A percentile compares a stretch with the other conserved stretches of the same genome.
Evolutionary conservation across 805 yeast genomes (phyloP).

Genomic region (Trichomonascus vanleenenianus): DNA sequence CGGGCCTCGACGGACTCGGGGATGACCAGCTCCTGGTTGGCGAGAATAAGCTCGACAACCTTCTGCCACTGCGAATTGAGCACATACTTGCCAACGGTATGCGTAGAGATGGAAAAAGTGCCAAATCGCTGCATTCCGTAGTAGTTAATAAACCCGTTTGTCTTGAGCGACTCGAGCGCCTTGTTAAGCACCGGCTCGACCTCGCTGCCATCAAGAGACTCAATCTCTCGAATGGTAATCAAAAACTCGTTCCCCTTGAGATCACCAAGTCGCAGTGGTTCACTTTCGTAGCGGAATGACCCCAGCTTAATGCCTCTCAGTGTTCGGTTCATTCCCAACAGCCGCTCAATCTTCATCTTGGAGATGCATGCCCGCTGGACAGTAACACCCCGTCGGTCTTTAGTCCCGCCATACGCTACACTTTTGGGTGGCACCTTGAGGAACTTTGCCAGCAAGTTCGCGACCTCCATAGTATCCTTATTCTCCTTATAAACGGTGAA

Average conservation of each 20-base stretch:
- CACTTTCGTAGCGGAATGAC: constrained; percentile 59
- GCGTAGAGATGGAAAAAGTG: constrained; percentile 89
- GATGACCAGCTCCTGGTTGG: constrained; percentile 77
- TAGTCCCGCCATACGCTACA: constrained; percentile 87
- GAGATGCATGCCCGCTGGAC: constrained; percentile 72
- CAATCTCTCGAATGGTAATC: constrained; percentile 74
- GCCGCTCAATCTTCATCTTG: constrained; percentile 51
- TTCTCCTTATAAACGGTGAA: constrained; percentile 86
- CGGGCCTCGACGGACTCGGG: constrained; percentile 84
- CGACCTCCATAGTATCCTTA: constrained; percentile 96
- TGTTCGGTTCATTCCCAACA: constrained; percentile 66
- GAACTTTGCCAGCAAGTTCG: constrained; percentile 61
- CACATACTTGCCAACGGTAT: constrained; percentile 67
- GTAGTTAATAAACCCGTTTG: constrained; percentile 82
- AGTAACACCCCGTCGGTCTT: constrained; percentile 93
- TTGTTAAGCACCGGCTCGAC: constrained; percentile 35
- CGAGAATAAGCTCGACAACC: constrained; percentile 69
- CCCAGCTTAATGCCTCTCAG: constrained; percentile 76
- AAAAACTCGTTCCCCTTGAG: constrained; percentile 82
- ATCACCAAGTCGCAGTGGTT: constrained; percentile 67
- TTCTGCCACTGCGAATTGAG: constrained; percentile 68
- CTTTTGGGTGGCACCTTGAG: constrained; percentile 64
- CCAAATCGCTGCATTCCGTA: constrained; percentile 99
- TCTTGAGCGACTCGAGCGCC: constrained; percentile 50
- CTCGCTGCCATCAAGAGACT: constrained; percentile 26